Evolutionary conservation across 2,329 filamentous ascomycete species (phyloP).

Genomic region (Neonectria sp.): DNA sequence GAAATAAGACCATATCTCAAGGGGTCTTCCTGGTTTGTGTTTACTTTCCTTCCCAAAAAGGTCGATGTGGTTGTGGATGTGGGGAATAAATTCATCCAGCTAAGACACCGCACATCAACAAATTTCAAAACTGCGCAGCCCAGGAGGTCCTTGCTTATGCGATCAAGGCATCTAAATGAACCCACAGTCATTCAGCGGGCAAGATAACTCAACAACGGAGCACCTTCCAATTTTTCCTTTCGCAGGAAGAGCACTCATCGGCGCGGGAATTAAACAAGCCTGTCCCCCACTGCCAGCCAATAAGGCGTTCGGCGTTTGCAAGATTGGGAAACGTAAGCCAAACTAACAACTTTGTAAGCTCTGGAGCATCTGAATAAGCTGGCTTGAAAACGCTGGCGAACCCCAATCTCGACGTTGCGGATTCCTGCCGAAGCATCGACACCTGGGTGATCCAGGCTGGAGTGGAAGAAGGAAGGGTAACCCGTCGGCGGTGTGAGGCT

Average conservation of each 20-base stretch:
- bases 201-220: background rate
- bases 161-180: background rate
- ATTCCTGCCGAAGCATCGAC: constrained; percentile 22
- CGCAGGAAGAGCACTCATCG: background rate
- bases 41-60: background rate
- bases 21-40: background rate
- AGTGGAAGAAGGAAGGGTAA: constrained; percentile 10
- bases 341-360: background rate
- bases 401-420: constrained; percentile 12
- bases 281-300: background rate
- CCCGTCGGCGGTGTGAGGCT: constrained; percentile 5
- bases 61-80: background rate
- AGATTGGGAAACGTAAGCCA: background rate
- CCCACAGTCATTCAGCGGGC: constrained; percentile 7
- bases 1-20: background rate
- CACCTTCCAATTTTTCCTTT: background rate
- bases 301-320: background rate
- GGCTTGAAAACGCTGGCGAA: constrained; percentile 14
- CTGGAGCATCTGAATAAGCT: background rate
- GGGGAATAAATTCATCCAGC: background rate
- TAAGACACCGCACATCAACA: background rate
- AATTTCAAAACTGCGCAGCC: constrained; percentile 24
- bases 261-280: background rate
- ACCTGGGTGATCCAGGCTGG: constrained; percentile 21
- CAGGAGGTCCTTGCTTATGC: background rate